Evolutionary conservation across 345 rosid species (phyloP), one percentile per base, ranked within the genome.

Genomic region (Sonneratia alba): DNA sequence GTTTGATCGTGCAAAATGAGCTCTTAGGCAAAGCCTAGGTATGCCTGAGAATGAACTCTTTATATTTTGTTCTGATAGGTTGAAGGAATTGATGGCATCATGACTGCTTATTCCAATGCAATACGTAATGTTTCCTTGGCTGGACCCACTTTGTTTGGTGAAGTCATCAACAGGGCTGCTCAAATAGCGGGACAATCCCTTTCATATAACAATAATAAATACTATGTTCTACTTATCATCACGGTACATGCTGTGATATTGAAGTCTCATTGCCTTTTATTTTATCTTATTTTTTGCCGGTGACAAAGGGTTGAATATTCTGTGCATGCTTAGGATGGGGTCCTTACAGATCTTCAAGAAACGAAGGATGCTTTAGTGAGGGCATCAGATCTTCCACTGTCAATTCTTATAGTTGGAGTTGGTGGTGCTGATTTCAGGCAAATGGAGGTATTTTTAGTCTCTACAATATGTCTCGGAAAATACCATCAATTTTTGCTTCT

Each of bases 141-240:
- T 0, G 97, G 99, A 65, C 99, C 99, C 37, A 95, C 97, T 40
- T 87, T 95, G 49, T 95, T 95, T 81, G 97, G 97, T 56, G 97
- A 81, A 21, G 93, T 92, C 78, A 90, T 95, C 67, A 89, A 77
- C 80, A 80, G 71, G 11, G 97, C 99, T 70, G 91, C 96, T 36
- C 75, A 74, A 63, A 87, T 85, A 45, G 99, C 93, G 8, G 82
- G 86, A 65, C 86, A 88, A 24, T 87, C 93, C 77, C 80, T 87
- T 70, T 90, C 88, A 69, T 80, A 78, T 65, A 81, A 79, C 63
- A 79, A 76, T 69, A 85, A 66, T 67, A 90, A 87, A 79, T 92
- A 88, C 66, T 79, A 82, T 38, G 84, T 88, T 27, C 78, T 88
- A 77, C 93, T 88, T 34, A 85, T 87, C 68, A 80, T 88, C 51